Evolutionary conservation across 345 rosid species (phyloP).

Genomic region (Eucalyptus curtisii): DNA sequence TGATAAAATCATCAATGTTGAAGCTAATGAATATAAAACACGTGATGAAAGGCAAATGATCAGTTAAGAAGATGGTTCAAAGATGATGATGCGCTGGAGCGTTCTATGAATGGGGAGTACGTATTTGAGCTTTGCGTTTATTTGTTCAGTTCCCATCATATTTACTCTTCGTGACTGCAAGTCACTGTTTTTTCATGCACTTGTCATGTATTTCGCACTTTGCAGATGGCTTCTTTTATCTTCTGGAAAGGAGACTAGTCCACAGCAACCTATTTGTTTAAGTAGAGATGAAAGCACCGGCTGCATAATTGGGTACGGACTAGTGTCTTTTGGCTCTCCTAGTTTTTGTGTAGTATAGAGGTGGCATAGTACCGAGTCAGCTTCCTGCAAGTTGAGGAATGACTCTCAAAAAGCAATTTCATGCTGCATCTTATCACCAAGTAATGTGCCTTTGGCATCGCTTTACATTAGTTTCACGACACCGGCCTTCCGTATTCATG

Average conservation of each 20-base stretch:
- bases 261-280: slow-evolving; percentile 39
- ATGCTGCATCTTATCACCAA: background rate
- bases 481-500: background rate
- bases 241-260: slow-evolving; percentile 19
- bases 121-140: slow-evolving; percentile 6
- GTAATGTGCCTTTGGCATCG: background rate
- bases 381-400: background rate
- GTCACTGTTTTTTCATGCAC: background rate
- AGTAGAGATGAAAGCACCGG: slow-evolving; percentile 44
- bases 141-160: background rate
- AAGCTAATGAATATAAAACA: background rate
- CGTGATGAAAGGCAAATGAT: slow-evolving; percentile 29
- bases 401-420: background rate
- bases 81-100: slow-evolving; percentile 75
- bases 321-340: background rate
- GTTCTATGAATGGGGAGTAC: slow-evolving; percentile 69
- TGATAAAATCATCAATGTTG: background rate
- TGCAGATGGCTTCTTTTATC: slow-evolving; percentile 71
- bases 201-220: background rate
- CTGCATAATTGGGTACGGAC: slow-evolving; percentile 51
- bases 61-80: slow-evolving; percentile 32
- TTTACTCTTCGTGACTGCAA: background rate
- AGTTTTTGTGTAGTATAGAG: background rate
- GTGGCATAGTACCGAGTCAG: background rate
- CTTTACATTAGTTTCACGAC: background rate